phyloP scores from a whole-genome alignment of 176 grass and related monocot species.

The Lolium multiflorum region DNA sequence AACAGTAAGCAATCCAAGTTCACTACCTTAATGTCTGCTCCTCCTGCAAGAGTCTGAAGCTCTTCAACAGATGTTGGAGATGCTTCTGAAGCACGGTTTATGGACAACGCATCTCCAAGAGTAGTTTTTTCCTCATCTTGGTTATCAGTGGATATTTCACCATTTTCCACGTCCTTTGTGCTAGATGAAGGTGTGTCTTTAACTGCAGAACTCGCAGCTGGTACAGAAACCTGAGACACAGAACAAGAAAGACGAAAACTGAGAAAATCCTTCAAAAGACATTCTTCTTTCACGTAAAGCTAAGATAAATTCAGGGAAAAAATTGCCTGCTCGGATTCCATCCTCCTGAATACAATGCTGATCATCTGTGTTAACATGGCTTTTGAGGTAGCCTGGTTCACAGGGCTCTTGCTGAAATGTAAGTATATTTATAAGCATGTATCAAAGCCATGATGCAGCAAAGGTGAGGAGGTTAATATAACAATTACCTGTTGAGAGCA shows the following conservation, averaged over 20 bases:
- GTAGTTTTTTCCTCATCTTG: constrained; percentile 71
- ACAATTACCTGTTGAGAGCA: constrained; percentile 93
- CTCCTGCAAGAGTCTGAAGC: constrained; percentile 96
- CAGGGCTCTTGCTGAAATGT: constrained; percentile 88
- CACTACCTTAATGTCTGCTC: constrained; percentile 94
- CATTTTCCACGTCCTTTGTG: constrained; percentile 64
- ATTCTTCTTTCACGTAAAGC: constrained; percentile 26
- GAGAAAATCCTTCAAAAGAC: constrained; percentile 15
- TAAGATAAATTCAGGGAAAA: constrained; percentile 29
- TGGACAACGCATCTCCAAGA: constrained; percentile 85
- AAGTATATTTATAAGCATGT: constrained; percentile 49
- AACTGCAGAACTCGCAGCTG: constrained; percentile 52
- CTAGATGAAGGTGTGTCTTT: constrained; percentile 61
- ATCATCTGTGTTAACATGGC: constrained; percentile 99
- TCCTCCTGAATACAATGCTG: constrained; percentile 95
- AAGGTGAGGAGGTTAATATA: constrained; percentile 37
- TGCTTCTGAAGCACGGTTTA: constrained; percentile 56
- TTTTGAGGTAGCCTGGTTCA: constrained; percentile 99
- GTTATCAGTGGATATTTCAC: constrained; percentile 73
- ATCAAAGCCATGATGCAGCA: constrained; percentile 35
- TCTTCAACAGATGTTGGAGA: constrained; percentile 89
- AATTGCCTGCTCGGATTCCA: constrained; percentile 85
- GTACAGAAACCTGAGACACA: constrained; percentile 62
- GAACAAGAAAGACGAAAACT: constrained; percentile 34
- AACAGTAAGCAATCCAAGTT: constrained; percentile 36